Conservation (phyloP, 2,329 filamentous ascomycete genomes). For the Monosporascus sp. region DNA sequence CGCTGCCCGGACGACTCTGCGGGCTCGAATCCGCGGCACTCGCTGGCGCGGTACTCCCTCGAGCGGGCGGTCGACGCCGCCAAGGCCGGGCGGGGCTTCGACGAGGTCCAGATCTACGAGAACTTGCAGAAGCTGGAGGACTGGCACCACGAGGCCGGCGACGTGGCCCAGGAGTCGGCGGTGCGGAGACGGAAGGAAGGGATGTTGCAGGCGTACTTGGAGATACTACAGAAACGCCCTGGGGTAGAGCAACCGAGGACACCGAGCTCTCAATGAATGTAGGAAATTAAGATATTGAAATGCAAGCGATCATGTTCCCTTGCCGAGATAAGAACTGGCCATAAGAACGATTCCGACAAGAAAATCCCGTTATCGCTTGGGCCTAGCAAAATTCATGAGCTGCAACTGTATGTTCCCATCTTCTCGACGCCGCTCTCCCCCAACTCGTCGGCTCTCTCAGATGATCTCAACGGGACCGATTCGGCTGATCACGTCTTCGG, state of each 20-base stretch:
- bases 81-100: conserved; percentile 8
- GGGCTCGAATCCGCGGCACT: conserved; percentile 10
- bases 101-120: conserved; percentile 13
- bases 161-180: conserved; percentile 5
- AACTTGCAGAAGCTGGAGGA: conserved; percentile 13
- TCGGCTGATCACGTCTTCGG: no score
- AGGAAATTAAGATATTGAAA: no score
- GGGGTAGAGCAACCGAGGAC: background rate
- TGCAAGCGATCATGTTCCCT: no score
- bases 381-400: no score
- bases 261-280: background rate
- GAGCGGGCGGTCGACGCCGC: conserved; percentile 11
- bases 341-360: no score
- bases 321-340: no score
- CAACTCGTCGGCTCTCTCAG: no score
- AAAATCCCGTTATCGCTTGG: no score
- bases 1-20: conserved; percentile 6
- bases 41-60: conserved; percentile 11
- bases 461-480: no score
- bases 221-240: conserved; percentile 3
- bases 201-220: conserved; percentile 9
- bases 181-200: conserved; percentile 9
- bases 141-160: conserved; percentile 14
- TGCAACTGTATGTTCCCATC: no score
- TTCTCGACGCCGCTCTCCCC: no score